Evolutionary conservation across 164 flowering plant species (phyloP).

Genomic region (Aristolochia fimbriata): DNA sequence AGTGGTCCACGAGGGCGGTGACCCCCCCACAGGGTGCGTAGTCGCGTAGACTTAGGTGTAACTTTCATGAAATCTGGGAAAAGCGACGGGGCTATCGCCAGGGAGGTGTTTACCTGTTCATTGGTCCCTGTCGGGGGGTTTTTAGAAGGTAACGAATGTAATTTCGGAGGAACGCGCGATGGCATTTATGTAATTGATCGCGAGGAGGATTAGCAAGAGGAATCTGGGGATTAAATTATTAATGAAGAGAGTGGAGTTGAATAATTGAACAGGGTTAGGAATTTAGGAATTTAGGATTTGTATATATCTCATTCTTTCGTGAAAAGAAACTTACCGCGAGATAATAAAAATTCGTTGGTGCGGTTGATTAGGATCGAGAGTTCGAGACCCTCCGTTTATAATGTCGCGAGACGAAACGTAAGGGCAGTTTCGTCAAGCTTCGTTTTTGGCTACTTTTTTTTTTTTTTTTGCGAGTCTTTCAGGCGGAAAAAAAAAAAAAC

Average conservation of each 20-base stretch:
- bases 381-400: no score
- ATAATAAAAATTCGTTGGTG: no score
- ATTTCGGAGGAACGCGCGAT: neutral
- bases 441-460: neutral
- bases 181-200: neutral
- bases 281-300: no score
- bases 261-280: neutral
- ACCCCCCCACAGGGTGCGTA: no score
- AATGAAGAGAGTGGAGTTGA: neutral
- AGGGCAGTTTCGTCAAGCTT: neutral
- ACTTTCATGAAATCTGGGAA: neutral
- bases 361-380: no score
- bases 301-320: no score
- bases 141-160: neutral
- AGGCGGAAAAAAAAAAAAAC: neutral
- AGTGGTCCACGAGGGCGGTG: no score
- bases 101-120: no score
- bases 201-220: neutral
- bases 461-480: no score
- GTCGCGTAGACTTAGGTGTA: no score
- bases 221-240: constrained; percentile 2
- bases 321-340: neutral
- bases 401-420: neutral
- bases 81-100: neutral
- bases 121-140: no score